Evolutionary conservation across 345 rosid genomes (phyloP), one percentile per base, ranked within the genome.

Genomic region (Gossypium australe): DNA sequence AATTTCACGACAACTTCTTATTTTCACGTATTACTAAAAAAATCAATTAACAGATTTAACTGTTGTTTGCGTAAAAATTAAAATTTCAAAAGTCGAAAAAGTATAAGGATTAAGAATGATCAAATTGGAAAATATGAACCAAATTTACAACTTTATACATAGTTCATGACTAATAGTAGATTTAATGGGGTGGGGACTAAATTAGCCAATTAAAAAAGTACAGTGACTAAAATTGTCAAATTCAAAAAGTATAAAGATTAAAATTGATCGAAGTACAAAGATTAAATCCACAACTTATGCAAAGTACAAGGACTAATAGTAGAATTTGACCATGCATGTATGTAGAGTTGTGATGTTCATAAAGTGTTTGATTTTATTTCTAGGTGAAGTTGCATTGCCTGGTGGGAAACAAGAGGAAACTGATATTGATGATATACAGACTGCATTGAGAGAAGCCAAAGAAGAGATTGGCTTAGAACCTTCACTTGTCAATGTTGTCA

Each of bases 391-490:
- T 76, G 80, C 91, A 3, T 72, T 89, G 82, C 91, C 91, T 6
- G 93, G 93, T 70, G 91, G 93, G 51, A 87, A 83, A 75, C 75
- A 80, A 72, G 91, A 89, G 49, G 80, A 82, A 9, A 76, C 78
- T 24, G 93, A 89, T 75, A 76, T 75, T 43, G 85, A 87, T 80
- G 84, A 89, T 69, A 78, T 80, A 51, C 88, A 76, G 13, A 89
- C 88, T 2, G 91, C 93, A 0, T 83, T 84, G 56, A 84, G 93
- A 79, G 93, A 89, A 80, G 93, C 93, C 51, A 76, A 78, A 48
- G 93, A 89, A 79, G 91, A 89, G 78, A 89, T 89, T 4, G 88
- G 91, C 29, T 76, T 89, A 80, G 89, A 87, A 63, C 85, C 89
- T 72, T 80, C 86, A 20, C 88, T 84, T 77, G 87, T 87, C 70